Conservation (phyloP, 2,329 filamentous ascomycete species). For the Leptodontidium sp. region DNA sequence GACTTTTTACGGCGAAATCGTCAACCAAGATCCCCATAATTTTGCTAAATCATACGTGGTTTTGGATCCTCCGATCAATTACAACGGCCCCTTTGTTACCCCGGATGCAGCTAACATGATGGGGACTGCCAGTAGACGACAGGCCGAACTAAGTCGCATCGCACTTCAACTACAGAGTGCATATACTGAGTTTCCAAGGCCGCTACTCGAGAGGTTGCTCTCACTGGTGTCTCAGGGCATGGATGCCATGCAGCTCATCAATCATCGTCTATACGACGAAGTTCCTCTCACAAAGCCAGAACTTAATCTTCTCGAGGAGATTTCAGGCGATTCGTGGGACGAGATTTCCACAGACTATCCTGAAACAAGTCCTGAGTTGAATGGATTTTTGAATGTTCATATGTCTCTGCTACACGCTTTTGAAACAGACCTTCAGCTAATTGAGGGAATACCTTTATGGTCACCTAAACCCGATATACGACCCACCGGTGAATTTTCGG, state of each 20-base stretch:
- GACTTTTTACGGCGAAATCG: neutral
- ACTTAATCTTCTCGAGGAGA: slow-evolving; percentile 25
- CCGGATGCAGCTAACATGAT: slow-evolving; percentile 25
- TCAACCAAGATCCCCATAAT: neutral
- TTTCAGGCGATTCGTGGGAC: slow-evolving; percentile 37
- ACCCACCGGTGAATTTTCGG: neutral
- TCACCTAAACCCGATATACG: neutral
- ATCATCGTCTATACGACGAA: slow-evolving; percentile 20
- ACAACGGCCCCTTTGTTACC: slow-evolving; percentile 37
- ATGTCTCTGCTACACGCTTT: neutral
- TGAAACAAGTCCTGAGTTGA: neutral
- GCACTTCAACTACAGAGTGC: slow-evolving; percentile 14
- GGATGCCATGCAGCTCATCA: neutral
- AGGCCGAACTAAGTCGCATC: slow-evolving; percentile 16
- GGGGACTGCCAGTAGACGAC: slow-evolving; percentile 22
- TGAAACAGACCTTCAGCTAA: neutral
- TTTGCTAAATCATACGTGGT: neutral
- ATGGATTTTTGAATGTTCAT: neutral
- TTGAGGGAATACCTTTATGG: slow-evolving; percentile 15
- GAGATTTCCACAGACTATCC: slow-evolving; percentile 16
- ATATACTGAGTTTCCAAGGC: slow-evolving; percentile 27
- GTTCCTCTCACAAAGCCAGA: slow-evolving; percentile 14
- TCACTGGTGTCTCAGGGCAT: slow-evolving; percentile 22
- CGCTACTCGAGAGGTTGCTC: slow-evolving; percentile 32
- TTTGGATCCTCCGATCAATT: slow-evolving; percentile 36